These are phyloP conservation scores for Gossypium stocksii DNA, from an alignment of 345 rosid genomes.

Conservation along the genomic window DNA sequence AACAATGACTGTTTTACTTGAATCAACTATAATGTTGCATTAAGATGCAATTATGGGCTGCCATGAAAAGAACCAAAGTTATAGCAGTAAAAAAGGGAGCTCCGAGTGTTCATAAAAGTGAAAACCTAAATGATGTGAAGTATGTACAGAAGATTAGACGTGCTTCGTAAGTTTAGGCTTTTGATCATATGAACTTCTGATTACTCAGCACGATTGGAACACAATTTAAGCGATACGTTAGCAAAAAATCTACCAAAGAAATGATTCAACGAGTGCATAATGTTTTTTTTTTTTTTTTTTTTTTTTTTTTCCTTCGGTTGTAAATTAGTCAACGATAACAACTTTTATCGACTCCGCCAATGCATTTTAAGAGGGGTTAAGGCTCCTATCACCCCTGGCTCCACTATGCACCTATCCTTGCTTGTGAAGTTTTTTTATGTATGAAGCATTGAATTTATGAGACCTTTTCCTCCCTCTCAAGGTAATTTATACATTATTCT, in stretches of 20 bases:
- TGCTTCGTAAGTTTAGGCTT: constrained; percentile 28
- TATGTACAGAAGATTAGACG: constrained; percentile 23
- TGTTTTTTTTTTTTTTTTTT: neutral
- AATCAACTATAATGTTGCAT: constrained; percentile 28
- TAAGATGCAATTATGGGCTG: neutral
- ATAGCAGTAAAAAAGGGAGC: constrained; percentile 27
- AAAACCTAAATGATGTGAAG: constrained; percentile 30
- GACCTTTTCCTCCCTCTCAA: too few relatives aligned
- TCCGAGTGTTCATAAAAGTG: constrained; percentile 13
- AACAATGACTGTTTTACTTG: constrained; percentile 28
- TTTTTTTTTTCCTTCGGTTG: neutral
- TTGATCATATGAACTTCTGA: constrained; percentile 23
- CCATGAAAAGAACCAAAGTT: constrained; percentile 19
- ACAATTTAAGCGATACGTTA: constrained; percentile 25
- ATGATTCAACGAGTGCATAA: constrained; percentile 23
- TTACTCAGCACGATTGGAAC: constrained; percentile 26
- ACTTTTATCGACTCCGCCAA: too few relatives aligned
- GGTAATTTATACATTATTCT: too few relatives aligned
- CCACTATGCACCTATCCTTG: too few relatives aligned
- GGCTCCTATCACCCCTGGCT: too few relatives aligned
- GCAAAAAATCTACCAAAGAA: constrained; percentile 13
- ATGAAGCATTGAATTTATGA: too few relatives aligned
- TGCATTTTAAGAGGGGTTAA: too few relatives aligned
- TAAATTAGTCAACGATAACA: neutral
- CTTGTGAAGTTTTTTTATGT: too few relatives aligned